These are phyloP conservation scores for Fusarium sp. DNA, from an alignment of 2,329 filamentous ascomycete species.

Conservation along the genomic window DNA sequence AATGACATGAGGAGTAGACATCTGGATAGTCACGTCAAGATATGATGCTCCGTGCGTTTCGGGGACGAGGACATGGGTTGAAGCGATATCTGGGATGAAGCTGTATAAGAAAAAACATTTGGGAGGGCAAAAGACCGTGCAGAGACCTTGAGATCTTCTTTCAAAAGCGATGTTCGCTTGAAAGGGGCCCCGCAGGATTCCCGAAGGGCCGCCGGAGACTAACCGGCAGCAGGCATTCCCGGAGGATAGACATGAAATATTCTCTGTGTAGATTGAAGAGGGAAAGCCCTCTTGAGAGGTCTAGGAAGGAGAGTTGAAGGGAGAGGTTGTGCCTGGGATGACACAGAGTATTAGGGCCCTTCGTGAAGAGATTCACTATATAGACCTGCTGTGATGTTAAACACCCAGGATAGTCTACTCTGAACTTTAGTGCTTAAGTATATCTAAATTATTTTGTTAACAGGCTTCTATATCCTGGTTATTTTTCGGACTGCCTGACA, in stretches of 20 bases:
- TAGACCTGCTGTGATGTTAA: too few species aligned
- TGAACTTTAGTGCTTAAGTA: too few species aligned
- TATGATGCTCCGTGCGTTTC: constrained; percentile 27
- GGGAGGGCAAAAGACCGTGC: neutral
- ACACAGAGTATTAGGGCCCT: too few species aligned
- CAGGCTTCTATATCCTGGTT: too few species aligned
- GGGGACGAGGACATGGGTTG: constrained; percentile 13
- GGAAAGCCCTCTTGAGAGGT: neutral
- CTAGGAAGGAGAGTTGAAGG: neutral
- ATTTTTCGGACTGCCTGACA: too few species aligned
- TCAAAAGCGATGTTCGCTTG: neutral
- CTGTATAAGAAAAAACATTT: neutral
- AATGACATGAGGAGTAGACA: neutral
- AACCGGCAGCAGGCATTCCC: neutral
- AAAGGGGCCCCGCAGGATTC: neutral
- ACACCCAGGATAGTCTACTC: too few species aligned
- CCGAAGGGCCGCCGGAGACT: neutral
- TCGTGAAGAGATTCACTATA: too few species aligned
- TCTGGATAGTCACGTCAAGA: neutral
- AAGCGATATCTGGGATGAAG: neutral
- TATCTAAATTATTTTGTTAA: too few species aligned
- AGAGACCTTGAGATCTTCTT: neutral
- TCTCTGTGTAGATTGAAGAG: neutral
- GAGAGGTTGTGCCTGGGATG: too few species aligned
- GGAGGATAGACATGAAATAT: neutral